Base-by-base conservation (phyloP, 495 filamentous ascomycete species). In the Ramalina peruviana region DNA sequence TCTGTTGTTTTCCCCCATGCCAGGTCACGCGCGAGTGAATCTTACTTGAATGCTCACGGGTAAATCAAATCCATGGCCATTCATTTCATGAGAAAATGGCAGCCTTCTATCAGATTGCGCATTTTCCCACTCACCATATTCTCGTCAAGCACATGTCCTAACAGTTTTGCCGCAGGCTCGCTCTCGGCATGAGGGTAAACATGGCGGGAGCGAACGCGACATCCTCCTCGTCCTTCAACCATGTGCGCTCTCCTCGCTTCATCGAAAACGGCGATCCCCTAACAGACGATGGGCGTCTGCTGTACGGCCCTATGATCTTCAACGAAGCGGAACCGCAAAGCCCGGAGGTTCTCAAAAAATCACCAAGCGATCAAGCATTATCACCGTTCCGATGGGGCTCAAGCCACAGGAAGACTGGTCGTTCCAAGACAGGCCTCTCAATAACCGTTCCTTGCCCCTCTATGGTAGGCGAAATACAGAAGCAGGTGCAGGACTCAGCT, bases 161-260 rank as follows among this genome's bases (percentile, higher is more conserved):
- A 33, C 10, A 17, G 46, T 48, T 38, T 23, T 57, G 54, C 36
- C 37, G 48, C 13, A 60, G 56, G 26, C 46, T 54, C 48, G 53
- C 54, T 48, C 25, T 47, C 36, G 40, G 53, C 46, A 3, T 36
- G 37, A 7, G 55, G 17, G 17, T 42, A 19, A 19, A 42, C 0
- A 19, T 42, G 40, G 9, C 9, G 9, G 40, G 15, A 19, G 9
- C 7, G 15, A 42, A 42, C 3, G 17, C 40, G 15, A 15, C 21
- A 6, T 5, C 40, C 15, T 10, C 21, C 46, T 36, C 19, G 25
- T 17, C 46, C 46, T 15, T 37, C 46, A 21, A 40, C 12, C 46
- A 21, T 37, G 3, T 43, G 26, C 46, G n/a, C 19, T 37, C 26
- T 6, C 13, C 30, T 25, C 30, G 36, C 25, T 47, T 52, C 36